phyloP scores from a whole-genome alignment of 305 asterid genomes.

The Fraxinus velutina region DNA sequence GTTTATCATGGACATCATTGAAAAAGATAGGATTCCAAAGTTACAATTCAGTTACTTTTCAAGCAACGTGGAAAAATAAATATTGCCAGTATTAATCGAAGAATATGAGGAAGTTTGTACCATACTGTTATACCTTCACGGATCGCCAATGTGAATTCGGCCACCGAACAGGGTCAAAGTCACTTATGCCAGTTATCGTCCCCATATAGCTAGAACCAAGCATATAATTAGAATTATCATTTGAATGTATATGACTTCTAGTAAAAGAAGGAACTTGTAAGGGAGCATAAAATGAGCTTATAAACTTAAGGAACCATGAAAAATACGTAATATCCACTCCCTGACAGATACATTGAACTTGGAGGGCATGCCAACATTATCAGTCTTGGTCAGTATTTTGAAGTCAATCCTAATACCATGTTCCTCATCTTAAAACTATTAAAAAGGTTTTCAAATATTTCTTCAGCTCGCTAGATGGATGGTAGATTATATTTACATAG shows the following conservation, averaged over 20 bases:
- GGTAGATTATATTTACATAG: neutral
- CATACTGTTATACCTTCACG: slow-evolving; percentile 44
- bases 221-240: neutral
- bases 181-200: slow-evolving; percentile 71
- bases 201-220: slow-evolving; percentile 67
- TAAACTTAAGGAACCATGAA: neutral
- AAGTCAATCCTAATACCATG: neutral
- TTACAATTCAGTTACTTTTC: neutral
- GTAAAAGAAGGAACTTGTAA: neutral
- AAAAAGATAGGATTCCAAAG: neutral
- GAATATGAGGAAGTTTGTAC: neutral
- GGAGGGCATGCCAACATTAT: neutral
- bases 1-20: neutral
- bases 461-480: neutral
- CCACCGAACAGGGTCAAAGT: slow-evolving; percentile 65
- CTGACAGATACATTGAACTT: neutral
- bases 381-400: neutral
- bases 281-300: neutral
- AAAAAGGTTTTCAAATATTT: neutral
- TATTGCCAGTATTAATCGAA: neutral
- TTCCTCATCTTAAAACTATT: neutral
- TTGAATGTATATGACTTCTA: neutral
- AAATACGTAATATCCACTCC: neutral
- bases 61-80: neutral
- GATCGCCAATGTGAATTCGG: slow-evolving; percentile 85